Evolutionary conservation across 768 basidiomycete genomes (phyloP).

Genomic region (Mycena venus): DNA sequence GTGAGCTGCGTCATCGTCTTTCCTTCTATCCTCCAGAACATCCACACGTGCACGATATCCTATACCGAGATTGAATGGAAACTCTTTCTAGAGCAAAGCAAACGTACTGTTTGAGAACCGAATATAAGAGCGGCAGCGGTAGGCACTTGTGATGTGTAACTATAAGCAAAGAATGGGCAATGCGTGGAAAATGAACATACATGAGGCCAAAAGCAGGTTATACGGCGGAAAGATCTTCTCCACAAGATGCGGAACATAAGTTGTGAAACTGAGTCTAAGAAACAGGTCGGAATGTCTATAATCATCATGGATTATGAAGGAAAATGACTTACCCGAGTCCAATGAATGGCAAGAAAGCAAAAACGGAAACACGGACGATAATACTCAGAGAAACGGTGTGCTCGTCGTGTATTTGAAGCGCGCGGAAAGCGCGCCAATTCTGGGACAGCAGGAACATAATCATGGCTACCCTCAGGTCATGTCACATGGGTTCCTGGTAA

Average conservation of each 20-base stretch:
- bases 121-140: constrained; percentile 5
- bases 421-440: constrained; percentile 25
- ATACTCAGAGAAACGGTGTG: constrained; percentile 21
- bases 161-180: neutral
- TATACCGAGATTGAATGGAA: neutral
- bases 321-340: neutral
- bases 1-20: neutral
- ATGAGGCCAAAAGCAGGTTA: constrained; percentile 12
- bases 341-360: constrained; percentile 5
- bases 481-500: neutral
- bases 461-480: neutral
- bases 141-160: neutral
- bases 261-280: constrained; percentile 18
- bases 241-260: constrained; percentile 12
- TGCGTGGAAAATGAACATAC: neutral
- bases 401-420: constrained; percentile 17
- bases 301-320: too few species aligned
- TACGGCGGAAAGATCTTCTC: neutral
- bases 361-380: constrained; percentile 24
- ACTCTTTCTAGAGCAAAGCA: neutral
- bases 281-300: too few species aligned
- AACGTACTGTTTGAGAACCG: constrained; percentile 20
- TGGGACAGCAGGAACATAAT: constrained; percentile 2
- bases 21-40: constrained; percentile 1
- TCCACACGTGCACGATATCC: constrained; percentile 9